phyloP scores from a whole-genome alignment of 2,329 filamentous ascomycete species.

The Cladosporium sp. region DNA sequence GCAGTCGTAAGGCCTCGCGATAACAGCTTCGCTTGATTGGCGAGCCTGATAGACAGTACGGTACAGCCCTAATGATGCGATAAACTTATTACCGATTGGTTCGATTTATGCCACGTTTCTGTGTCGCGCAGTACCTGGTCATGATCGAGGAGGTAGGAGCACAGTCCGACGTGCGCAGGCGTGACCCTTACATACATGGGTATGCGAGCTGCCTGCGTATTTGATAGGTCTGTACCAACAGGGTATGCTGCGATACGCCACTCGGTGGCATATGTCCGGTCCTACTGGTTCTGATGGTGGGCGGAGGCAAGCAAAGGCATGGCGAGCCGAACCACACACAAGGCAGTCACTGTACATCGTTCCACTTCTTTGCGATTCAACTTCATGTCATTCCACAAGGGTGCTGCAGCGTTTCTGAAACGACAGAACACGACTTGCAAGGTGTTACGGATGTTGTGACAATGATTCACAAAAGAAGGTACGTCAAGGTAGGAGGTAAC shows the following conservation, averaged over 20 bases:
- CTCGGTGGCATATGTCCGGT: neutral
- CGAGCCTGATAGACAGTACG: too few species aligned
- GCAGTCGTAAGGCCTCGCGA: too few species aligned
- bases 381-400: neutral
- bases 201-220: neutral
- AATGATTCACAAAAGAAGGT: too few species aligned
- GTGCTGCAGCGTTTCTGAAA: conserved; percentile 27
- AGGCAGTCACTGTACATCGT: neutral
- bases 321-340: neutral
- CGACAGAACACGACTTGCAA: conserved; percentile 37
- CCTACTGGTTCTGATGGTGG: neutral
- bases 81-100: conserved; percentile 16
- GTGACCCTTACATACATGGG: neutral
- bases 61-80: neutral
- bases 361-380: neutral
- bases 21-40: neutral
- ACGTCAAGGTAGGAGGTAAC: too few species aligned
- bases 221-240: neutral
- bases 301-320: neutral
- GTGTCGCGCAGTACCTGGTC: too few species aligned
- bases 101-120: conserved; percentile 14
- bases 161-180: conserved; percentile 19
- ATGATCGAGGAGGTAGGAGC: conserved; percentile 16
- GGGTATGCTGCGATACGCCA: neutral
- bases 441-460: conserved; percentile 36